These are phyloP conservation scores for Gyromitra esculenta DNA, from an alignment of 2,329 filamentous ascomycete genomes.

Conservation along the genomic window DNA sequence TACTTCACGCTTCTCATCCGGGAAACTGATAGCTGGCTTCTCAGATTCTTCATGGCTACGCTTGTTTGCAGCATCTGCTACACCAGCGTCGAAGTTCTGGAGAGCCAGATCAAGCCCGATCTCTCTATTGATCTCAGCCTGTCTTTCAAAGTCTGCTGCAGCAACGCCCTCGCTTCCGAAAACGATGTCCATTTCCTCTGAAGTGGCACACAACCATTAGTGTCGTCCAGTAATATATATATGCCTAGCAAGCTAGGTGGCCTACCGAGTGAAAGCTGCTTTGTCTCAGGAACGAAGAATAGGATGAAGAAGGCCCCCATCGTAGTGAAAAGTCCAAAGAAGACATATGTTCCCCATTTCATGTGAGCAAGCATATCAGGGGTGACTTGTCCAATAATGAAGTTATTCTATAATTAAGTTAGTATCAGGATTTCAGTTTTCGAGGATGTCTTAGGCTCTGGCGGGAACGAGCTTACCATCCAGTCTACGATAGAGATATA, in stretches of 20 bases:
- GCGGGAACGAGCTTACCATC: slow-evolving; percentile 24
- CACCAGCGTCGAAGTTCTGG: slow-evolving; percentile 32
- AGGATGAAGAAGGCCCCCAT: slow-evolving; percentile 66
- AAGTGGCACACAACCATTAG: slow-evolving; percentile 51
- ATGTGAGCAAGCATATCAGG: slow-evolving; percentile 71
- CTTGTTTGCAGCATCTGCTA: neutral
- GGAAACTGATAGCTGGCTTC: slow-evolving; percentile 6
- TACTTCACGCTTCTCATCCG: slow-evolving; percentile 36
- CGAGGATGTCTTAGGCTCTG: neutral
- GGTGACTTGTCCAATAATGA: slow-evolving; percentile 69
- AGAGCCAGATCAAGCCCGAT: slow-evolving; percentile 67
- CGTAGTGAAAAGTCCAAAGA: slow-evolving; percentile 69
- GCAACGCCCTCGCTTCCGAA: slow-evolving; percentile 72
- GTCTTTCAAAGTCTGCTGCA: slow-evolving; percentile 73
- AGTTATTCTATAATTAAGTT: slow-evolving; percentile 59
- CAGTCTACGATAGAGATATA: slow-evolving; percentile 9
- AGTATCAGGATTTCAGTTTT: slow-evolving; percentile 3
- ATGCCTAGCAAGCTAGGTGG: neutral
- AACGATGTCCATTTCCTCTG: slow-evolving; percentile 72
- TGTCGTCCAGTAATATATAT: neutral
- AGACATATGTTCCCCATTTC: slow-evolving; percentile 69
- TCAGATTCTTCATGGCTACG: slow-evolving; percentile 25
- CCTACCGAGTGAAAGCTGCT: slow-evolving; percentile 64
- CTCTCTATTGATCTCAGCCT: slow-evolving; percentile 76
- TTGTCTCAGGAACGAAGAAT: slow-evolving; percentile 69